phyloP scores from a whole-genome alignment of 177 flowering plant species.

The Vitis hybrid region DNA sequence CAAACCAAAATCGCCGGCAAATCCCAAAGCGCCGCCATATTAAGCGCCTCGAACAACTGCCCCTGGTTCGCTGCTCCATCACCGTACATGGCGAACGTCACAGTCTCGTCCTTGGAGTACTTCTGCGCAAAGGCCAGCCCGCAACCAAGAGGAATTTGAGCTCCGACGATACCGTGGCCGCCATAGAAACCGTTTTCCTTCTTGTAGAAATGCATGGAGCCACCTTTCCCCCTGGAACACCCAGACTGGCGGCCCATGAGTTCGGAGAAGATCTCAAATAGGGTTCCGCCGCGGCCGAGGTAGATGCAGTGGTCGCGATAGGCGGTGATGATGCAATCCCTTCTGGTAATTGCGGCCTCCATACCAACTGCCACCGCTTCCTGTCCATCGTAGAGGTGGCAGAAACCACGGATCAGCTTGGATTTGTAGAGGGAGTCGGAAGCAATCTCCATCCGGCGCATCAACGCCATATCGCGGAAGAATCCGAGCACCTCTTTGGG shows the following conservation, averaged over 20 bases:
- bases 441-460: conserved; percentile 97
- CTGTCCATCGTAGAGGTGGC: conserved; percentile 96
- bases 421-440: conserved; percentile 95
- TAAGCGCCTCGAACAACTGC: conserved; percentile 92
- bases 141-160: conserved; percentile 87
- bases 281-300: conserved; percentile 79
- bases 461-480: conserved; percentile 77
- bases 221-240: conserved; percentile 91
- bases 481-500: conserved; percentile 63
- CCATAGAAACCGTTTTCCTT: conserved; percentile 84
- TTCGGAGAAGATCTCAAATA: conserved; percentile 64
- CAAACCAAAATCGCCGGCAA: conserved; percentile 91
- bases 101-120: conserved; percentile 73
- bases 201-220: conserved; percentile 96
- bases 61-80: conserved; percentile 99
- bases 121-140: conserved; percentile 91
- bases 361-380: conserved; percentile 93
- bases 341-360: conserved; percentile 85
- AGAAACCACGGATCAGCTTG: conserved; percentile 90
- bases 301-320: conserved; percentile 89
- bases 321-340: conserved; percentile 85
- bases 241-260: conserved; percentile 85
- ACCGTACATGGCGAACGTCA: conserved; percentile 83
- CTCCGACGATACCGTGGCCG: conserved; percentile 97
- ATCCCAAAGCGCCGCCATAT: conserved; percentile 92